Evolutionary conservation across 2,329 filamentous ascomycete species (phyloP), one percentile per base, ranked within the genome.

Genomic region (Sporothrix sp.): DNA sequence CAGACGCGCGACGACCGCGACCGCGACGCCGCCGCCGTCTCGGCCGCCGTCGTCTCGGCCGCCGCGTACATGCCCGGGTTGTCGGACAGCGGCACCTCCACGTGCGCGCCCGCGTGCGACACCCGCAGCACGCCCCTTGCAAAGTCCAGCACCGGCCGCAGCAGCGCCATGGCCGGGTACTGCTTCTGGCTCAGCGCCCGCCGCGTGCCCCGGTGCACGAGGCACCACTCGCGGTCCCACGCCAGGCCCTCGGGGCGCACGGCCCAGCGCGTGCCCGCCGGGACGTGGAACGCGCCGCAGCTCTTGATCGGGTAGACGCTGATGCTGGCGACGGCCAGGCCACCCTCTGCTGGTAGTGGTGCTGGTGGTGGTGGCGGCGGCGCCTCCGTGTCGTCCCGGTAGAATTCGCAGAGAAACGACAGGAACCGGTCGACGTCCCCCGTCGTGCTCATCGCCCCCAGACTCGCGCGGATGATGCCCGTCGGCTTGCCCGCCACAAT

Each of bases 211-310:
- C 82, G 78, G 63, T 96, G 90, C 13, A 98, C 74, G 18, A 98
- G 71, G 66, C 91, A 97, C 91, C 93, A 98, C 69, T 97, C 91
- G 54, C 93, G 78, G 64, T 98, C 93, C 89, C 91, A 97, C 8
- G 82, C 85, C 2, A 98, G 72, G 0, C 93, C 93, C 68, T 96
- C 89, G 7, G 77, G 72, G 50, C 78, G 79, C 18, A 97, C 75
- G 59, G 86, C 81, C 93, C 93, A 98, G 13, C 72, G 62, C 7
- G 68, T 69, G 2, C 71, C 75, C 1, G 67, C 55, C 1, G 88
- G 84, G 27, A 97, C 73, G 32, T 71, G 71, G 63, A 85, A 95
- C 1, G 86, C 86, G 14, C 82, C 86, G 60, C 93, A 97, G 63
- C 89, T 95, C 66, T 98, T 98, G 62, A 98, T 90, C 0, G 93